Base-by-base conservation (phyloP, 108 stramenopile genomes). In the Asterionellopsis glacialis region DNA sequence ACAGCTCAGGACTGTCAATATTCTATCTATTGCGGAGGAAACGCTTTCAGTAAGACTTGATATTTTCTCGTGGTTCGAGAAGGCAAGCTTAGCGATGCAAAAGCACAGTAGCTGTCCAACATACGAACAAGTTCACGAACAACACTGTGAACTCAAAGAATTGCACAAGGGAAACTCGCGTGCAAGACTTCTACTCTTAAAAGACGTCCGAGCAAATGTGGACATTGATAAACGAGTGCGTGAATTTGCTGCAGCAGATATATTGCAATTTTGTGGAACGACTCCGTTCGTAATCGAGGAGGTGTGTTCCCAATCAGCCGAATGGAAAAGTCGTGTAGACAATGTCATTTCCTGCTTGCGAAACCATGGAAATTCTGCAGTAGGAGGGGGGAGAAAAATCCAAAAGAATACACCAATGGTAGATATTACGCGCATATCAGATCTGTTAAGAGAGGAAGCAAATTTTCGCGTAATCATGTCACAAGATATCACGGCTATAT, bases 1-100 rank as follows among this genome's bases (percentile, higher is more conserved):
- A 16, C 61, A 81, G 52, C 69, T 87, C 26, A 56, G 19, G 16
- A 58, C 56, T 21, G 24, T 78, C 33, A 78, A 80, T 15, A 57
- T 84, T 19, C 49, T 91, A 26, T 83, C 85, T 11, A 25, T 82
- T 11, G 65, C 64, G 1, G 90, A 91, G 70, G 90, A 91, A 57
- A 77, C 73, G 67, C 42, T 91, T 13, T 57, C 67, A 24, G 42
- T 79, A 38, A 69, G 85, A 22, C 45, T 65, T 6, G 83, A 83
- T 45, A 50, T 88, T 21, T 54, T 88, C 39, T 44, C 64, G n/a
- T 91, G 90, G 90, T 58, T 69, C 51, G 49, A 50, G 9, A 28
- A 49, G 19, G 81, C 69, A 11, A 24, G 47, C 0, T 43, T 45
- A 52, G 23, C 59, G 1, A 59, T 77, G 15, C 12, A 41, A 27